Conservation (phyloP, 306 rosid genomes). For the Canavalia gladiata region DNA sequence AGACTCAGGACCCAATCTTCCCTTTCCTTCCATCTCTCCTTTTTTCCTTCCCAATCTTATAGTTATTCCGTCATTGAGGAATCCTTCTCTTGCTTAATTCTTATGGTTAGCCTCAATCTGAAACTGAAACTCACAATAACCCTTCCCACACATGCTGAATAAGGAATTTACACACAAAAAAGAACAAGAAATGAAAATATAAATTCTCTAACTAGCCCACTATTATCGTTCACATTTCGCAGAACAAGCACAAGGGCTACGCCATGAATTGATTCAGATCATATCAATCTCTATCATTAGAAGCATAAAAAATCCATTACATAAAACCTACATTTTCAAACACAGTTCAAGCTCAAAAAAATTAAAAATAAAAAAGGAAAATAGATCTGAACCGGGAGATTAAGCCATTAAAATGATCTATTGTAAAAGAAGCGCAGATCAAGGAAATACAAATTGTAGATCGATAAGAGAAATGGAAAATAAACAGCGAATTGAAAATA, state of each 20-base stretch:
- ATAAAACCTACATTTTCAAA: not conserved
- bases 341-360: not conserved
- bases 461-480: slow-evolving; percentile 34
- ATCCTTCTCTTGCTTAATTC: not conserved
- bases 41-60: not conserved
- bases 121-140: not conserved
- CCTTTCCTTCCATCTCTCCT: not conserved
- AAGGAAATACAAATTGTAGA: slow-evolving; percentile 34
- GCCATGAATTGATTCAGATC: not conserved
- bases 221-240: slow-evolving; percentile 16
- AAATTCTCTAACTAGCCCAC: not conserved
- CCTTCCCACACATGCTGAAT: not conserved
- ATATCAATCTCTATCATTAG: not conserved
- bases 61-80: not conserved
- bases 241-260: not conserved
- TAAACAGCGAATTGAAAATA: not conserved
- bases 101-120: not conserved
- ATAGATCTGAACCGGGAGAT: slow-evolving; percentile 38
- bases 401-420: not conserved
- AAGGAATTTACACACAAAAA: not conserved
- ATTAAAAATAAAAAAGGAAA: not conserved
- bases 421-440: slow-evolving; percentile 10
- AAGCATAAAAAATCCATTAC: not conserved
- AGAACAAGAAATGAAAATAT: not conserved
- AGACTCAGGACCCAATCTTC: not conserved